phyloP scores from a whole-genome alignment of 805 yeast genomes.

The Huiozyma naganishii region DNA sequence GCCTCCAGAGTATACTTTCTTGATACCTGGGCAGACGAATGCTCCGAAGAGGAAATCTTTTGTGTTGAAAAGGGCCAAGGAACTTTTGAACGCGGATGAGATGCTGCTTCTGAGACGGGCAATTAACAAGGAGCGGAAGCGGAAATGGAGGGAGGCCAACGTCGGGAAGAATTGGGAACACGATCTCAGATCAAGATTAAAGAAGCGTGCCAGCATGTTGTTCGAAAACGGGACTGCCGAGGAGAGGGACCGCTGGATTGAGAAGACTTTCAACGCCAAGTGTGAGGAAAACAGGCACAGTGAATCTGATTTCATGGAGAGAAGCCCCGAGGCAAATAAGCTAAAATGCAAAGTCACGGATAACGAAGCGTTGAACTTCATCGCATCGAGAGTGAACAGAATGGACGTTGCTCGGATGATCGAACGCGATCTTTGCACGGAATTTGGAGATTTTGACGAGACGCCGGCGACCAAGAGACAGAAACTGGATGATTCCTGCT shows the following conservation, averaged over 20 bases:
- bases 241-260: constrained; percentile 60
- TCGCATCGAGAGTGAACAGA: constrained; percentile 18
- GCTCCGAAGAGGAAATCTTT: constrained; percentile 12
- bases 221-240: constrained; percentile 53
- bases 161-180: constrained; percentile 75
- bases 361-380: constrained; percentile 21
- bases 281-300: constrained; percentile 2
- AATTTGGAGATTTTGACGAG: constrained; percentile 2
- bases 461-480: constrained; percentile 3
- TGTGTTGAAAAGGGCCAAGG: constrained; percentile 18
- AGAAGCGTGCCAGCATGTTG: constrained; percentile 54
- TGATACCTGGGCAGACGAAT: constrained; percentile 12
- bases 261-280: constrained; percentile 59
- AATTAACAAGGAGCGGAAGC: constrained; percentile 24
- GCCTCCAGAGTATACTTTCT: constrained; percentile 5
- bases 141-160: constrained; percentile 40
- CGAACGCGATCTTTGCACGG: constrained; percentile 19
- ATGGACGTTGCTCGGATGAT: constrained; percentile 22
- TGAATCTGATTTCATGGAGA: constrained; percentile 3
- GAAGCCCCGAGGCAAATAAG: constrained; percentile 2
- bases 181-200: constrained; percentile 70
- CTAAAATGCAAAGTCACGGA: constrained; percentile 16
- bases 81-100: constrained; percentile 13
- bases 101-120: constrained; percentile 16
- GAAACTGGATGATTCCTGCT: constrained; percentile 1